Base-by-base conservation (phyloP, 495 filamentous ascomycete species). In the Parmelia sp. region DNA sequence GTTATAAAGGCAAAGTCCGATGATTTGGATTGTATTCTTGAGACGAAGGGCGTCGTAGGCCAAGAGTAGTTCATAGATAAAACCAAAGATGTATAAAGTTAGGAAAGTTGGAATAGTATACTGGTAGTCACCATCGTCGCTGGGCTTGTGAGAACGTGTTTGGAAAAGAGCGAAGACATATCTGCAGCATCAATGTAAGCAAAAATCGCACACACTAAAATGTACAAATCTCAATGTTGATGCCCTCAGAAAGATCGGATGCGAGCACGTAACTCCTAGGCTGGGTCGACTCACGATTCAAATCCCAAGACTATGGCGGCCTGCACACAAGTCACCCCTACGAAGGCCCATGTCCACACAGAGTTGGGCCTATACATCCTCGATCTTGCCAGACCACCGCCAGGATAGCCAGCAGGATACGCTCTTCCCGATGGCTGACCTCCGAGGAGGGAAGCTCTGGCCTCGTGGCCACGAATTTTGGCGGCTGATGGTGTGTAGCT, bases 21-120 rank as follows among this genome's bases (percentile, higher is more conserved):
- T 97, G 72, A 98, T 81, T 75, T 98, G 94, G 82, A 98, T 98
- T 19, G 94, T 98, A 77, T 98, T 98, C 78, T 96, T 96, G 71
- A 92, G 77, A 57, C 91, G 86, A 64, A 98, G 79, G 4, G 95
- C 93, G 81, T 98, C 94, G 77, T 90, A 97, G 19, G 94, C 88
- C 31, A 98, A 78, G 39, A 94, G 74, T 8, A 97, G 73, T 70
- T 96, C 86, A 76, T 97, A 98, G 61, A 98, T 71, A 75, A 95
- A 96, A 60, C 90, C 94, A 75, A 98, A 96, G 72, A 96, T 95
- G 76, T 97, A 95, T n/a, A 98, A 82, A 15, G 93, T 88, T 31
- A 98, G 80, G 75, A 97, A 97, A 19, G 91, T 96, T 31, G 90
- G 87, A 58, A 94, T 90, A 0, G 89, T 90, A 72, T 85, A 86